Percentiles rank a stretch among this genome's conserved stretches.
These are phyloP conservation scores for Hibiscus trionum DNA, from an alignment of 345 rosid species.

Conservation along the genomic window DNA sequence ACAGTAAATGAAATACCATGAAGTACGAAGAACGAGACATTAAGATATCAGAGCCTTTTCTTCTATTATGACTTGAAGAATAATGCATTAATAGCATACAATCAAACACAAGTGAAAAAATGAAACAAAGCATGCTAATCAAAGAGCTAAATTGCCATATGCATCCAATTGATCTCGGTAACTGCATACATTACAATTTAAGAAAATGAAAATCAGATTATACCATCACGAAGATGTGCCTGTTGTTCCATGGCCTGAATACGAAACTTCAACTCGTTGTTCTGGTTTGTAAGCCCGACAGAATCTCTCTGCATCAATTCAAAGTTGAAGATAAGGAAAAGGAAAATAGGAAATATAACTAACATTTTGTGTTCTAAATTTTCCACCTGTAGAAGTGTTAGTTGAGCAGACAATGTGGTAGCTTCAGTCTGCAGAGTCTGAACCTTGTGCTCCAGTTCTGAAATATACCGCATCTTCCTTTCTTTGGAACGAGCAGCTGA, in stretches of 20 bases:
- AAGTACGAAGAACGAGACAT: neutral
- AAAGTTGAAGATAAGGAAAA: neutral
- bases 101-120: neutral
- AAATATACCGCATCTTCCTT: slow-evolving; percentile 86
- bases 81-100: neutral
- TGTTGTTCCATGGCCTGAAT: neutral
- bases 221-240: neutral
- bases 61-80: neutral
- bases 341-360: neutral
- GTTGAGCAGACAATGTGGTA: slow-evolving; percentile 91
- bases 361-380: neutral
- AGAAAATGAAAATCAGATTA: neutral
- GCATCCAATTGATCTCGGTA: neutral
- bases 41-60: neutral
- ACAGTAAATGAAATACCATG: neutral
- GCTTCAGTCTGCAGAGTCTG: slow-evolving; percentile 97
- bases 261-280: neutral
- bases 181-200: neutral
- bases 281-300: neutral
- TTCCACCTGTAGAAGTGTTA: slow-evolving; percentile 76
- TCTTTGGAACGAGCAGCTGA: slow-evolving; percentile 97
- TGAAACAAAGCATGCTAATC: neutral
- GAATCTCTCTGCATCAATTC: neutral
- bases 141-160: neutral
- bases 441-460: slow-evolving; percentile 92